Percentiles rank a stretch among this genome's conserved stretches.
These are phyloP conservation scores for Aspergillus persii DNA, from an alignment of 2,329 filamentous ascomycete genomes.

Conservation along the genomic window DNA sequence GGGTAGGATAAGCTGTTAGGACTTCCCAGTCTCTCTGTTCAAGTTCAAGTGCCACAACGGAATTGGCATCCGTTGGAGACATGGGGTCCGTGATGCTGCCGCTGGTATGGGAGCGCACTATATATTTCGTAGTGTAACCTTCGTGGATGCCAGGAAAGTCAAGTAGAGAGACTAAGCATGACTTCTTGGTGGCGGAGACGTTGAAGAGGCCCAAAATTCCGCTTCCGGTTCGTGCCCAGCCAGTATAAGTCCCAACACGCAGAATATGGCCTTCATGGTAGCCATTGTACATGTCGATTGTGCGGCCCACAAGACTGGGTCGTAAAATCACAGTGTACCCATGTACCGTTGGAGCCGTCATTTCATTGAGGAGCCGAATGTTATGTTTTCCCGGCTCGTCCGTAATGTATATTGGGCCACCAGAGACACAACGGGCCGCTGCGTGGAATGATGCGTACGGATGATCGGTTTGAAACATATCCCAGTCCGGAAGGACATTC, in stretches of 20 bases:
- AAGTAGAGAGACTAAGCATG: conserved; percentile 67
- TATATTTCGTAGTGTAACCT: conserved; percentile 55
- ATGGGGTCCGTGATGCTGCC: conserved; percentile 55
- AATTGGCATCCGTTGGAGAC: conserved; percentile 28
- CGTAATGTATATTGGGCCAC: conserved; percentile 92
- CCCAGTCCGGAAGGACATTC: conserved; percentile 83
- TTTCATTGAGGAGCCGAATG: conserved; percentile 69
- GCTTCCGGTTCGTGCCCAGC: conserved; percentile 64
- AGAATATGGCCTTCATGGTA: conserved; percentile 73
- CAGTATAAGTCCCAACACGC: conserved; percentile 76
- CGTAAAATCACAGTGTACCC: conserved; percentile 78
- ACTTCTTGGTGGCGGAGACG: conserved; percentile 59
- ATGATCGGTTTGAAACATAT: conserved; percentile 69
- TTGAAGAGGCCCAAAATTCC: conserved; percentile 86
- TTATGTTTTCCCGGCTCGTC: conserved; percentile 83
- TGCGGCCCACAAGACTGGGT: conserved; percentile 71
- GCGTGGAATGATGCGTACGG: conserved; percentile 80
- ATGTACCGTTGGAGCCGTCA: conserved; percentile 70
- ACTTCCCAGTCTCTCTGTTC: conserved; percentile 73
- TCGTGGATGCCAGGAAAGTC: conserved; percentile 69
- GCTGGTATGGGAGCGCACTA: conserved; percentile 70
- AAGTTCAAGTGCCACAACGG: conserved; percentile 63
- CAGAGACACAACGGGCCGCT: conserved; percentile 82
- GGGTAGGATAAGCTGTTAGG: conserved; percentile 69
- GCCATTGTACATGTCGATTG: conserved; percentile 68